Evolutionary conservation across 2,329 filamentous ascomycete genomes (phyloP), one percentile per base, ranked within the genome.

Genomic region (Byssoonygena ceratinophila): DNA sequence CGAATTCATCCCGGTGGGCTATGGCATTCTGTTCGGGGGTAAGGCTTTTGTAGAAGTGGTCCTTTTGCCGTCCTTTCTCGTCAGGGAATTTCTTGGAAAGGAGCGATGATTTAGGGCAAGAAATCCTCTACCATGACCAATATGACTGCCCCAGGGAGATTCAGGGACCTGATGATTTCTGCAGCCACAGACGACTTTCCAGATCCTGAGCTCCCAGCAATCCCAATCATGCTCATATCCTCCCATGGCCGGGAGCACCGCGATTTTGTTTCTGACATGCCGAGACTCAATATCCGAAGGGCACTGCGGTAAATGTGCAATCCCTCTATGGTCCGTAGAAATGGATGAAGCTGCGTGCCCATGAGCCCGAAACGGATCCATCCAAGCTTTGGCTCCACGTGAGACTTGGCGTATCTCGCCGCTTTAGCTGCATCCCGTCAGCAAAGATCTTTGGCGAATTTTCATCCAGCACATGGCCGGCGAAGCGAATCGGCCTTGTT

Each of bases 131-230:
- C 88, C 84, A 98, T 97, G 39, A 90, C 94, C 61, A 98, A 71
- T 69, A 98, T 96, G 46, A 96, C 90, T 56, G 98, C 92, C 91
- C 92, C 98, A 53, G 92, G 92, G 58, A 98, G 74, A 70, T 92
- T 95, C 61, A 98, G 74, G 63, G 86, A 84, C 62, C 80, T 84
- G 58, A 97, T 87, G 61, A 98, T 95, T 58, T 91, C 88, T 66
- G 94, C 80, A 29, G 92, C 90, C 51, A 98, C 74, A 5, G 90
- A 96, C 5, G 91, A 96, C 75, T 98, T 98, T 54, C 91, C 83
- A 23, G 91, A 97, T 39, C 92, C 92, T 25, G 91, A 97, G 70
- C 87, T 92, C 34, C 92, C 92, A 59, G 92, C 91, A 61, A 98
- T 85, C 47, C 89, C 92, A 66, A 98, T 96, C 63, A 98, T 96